Evolutionary conservation across 495 filamentous ascomycete genomes (phyloP), one percentile per base, ranked within the genome.

Genomic region (Tirmania nivea): DNA sequence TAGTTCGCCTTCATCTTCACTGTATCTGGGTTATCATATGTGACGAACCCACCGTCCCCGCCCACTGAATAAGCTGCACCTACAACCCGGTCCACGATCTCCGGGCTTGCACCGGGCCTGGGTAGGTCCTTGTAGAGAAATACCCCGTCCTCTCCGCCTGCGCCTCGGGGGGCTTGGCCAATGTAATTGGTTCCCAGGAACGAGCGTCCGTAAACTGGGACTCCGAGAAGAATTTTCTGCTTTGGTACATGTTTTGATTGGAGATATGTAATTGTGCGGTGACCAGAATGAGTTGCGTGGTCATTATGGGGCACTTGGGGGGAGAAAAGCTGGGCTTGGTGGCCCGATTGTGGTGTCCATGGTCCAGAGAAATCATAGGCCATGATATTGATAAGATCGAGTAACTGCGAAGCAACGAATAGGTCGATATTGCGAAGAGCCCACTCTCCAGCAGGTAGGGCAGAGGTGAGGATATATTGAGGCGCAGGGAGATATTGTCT

Each of bases 341-440:
- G 83, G 14, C 83, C 86, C 36, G 76, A 75, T 52, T 73, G 69
- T 45, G 71, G 63, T 2, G 75, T 72, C 86, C 86, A 90, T 0
- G 81, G 74, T 1, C 86, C 86, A n/a, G 75, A 75, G 65, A 92
- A 93, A 65, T 94, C 86, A 63, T 92, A 94, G 7, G 83, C 75
- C 75, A 82, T 88, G 20, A 94, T 66, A 61, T 92, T 92, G 61
- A 94, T 69, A 53, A 79, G 74, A 66, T 93, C 84, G 42, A 93
- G 71, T 52, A 83, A 78, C 47, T 74, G 65, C 19, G 78, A 71
- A 1, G 80, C 78, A 34, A 72, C 68, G 45, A 68, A 67, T 14
- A 93, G 71, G 62, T 88, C 76, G 60, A 94, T 90, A 61, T 88
- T 73, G 54, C 78, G 74, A 35, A 94, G 67, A 0, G 79, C 75